Evolutionary conservation across 495 filamentous ascomycete species (phyloP).

Genomic region (Hyaloscypha hepaticicola): DNA sequence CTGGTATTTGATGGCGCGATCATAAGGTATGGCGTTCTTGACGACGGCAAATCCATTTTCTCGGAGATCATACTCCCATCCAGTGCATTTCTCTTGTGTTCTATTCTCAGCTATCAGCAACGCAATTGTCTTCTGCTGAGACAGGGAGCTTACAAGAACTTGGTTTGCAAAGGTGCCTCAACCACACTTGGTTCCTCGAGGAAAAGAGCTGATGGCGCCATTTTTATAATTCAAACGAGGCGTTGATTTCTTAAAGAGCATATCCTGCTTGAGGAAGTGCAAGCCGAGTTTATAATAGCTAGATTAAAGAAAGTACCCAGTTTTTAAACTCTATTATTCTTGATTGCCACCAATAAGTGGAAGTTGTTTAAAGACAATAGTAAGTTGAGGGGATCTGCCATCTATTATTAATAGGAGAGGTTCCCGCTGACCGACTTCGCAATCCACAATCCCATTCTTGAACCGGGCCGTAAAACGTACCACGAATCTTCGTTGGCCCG

Average conservation of each 20-base stretch:
- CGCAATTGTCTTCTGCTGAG: background rate
- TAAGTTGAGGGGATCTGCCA: background rate
- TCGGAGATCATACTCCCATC: constrained; percentile 23
- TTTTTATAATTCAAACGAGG: background rate
- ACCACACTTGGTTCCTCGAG: background rate
- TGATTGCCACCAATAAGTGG: background rate
- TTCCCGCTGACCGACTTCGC: background rate
- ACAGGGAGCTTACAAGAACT: background rate
- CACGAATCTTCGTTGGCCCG: background rate
- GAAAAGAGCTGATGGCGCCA: constrained; percentile 13
- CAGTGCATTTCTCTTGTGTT: constrained; percentile 4
- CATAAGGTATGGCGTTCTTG: constrained; percentile 17
- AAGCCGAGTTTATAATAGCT: background rate
- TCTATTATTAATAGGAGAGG: background rate
- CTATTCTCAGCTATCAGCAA: constrained; percentile 1
- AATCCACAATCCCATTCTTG: background rate
- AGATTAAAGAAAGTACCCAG: no score
- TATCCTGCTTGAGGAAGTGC: background rate
- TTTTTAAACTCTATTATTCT: background rate
- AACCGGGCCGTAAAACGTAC: background rate
- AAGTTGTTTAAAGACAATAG: background rate
- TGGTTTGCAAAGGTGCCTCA: constrained; percentile 2
- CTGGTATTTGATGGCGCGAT: constrained; percentile 17
- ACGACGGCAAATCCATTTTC: constrained; percentile 20
- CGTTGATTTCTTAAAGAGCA: background rate